Base-by-base conservation (phyloP, 371 early-diverging fungal species). In the Smittium mucronatum region DNA sequence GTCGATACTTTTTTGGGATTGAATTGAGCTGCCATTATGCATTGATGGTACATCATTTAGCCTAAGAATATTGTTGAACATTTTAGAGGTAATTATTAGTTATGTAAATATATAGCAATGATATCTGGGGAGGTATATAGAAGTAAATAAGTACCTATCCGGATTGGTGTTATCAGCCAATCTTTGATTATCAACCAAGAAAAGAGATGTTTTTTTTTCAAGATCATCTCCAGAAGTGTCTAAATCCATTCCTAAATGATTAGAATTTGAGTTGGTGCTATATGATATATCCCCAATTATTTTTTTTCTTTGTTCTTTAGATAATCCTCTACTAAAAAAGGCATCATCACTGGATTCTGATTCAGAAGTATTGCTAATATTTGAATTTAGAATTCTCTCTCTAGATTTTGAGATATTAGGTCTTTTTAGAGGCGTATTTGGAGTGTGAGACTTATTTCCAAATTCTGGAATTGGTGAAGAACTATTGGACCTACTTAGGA, bases 241-340 rank as follows among this genome's bases (percentile, higher is more conserved):
- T n/a, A n/a, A n/a, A n/a, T n/a, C n/a, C n/a, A n/a, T n/a, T n/a
- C n/a, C n/a, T n/a, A n/a, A n/a, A n/a, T n/a, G n/a, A n/a, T n/a
- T n/a, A n/a, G n/a, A n/a, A n/a, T n/a, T n/a, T n/a, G n/a, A n/a
- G n/a, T n/a, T n/a, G n/a, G n/a, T n/a, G n/a, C n/a, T n/a, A n/a
- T n/a, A n/a, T n/a, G n/a, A n/a, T n/a, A n/a, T n/a, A n/a, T n/a
- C n/a, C n/a, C n/a, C n/a, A n/a, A n/a, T n/a, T n/a, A 67, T 32
- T 28, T 36, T 34, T n/a, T 2, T 15, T 30, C 31, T 47, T 33
- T 30, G 30, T 15, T 67, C 36, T 2, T 36, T 67, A 25, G 67
- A 36, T 15, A 67, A n/a, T 25, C 35, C 57, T 67, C 67, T 32
- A 29, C 36, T 36, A 28, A 67, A 67, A 67, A 67, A 67, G 1